Base-by-base conservation (phyloP, 2,329 filamentous ascomycete genomes). In the Aspergillus floridensis region DNA sequence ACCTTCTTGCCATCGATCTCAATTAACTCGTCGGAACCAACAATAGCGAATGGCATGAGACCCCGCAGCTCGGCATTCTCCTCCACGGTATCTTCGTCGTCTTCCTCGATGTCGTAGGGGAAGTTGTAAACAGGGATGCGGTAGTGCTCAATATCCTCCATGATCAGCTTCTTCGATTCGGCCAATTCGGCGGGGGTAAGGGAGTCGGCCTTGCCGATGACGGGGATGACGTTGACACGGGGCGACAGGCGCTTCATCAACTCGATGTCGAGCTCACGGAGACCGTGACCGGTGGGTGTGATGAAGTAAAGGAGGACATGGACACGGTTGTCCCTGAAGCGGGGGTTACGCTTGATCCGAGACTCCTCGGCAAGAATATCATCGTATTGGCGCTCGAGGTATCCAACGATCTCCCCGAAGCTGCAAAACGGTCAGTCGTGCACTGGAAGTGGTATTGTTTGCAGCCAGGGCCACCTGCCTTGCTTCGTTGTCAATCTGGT, bases 141-240 rank as follows among this genome's bases (percentile, higher is more conserved):
- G 84, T 99, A 99, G 81, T 99, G 95, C 81, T 99, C 95, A 70
- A 99, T 99, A 76, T 99, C 95, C 83, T 99, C 95, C 95, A 99
- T 99, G 74, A 99, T 93, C 63, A 99, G 86, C 85, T 98, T 99
- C 88, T 99, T 99, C 68, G 93, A 98, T 81, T 99, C 95, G 68
- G 95, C 95, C 65, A 99, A 85, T 82, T 99, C 95, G 68, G 91
- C 89, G 44, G 95, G 95, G 58, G 95, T 99, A 64, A 99, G 88
- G 22, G 95, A 96, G 78, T 99, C 95, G 75, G 95, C 95, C 79
- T 97, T 96, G 74, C 95, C 95, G 76, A 99, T 97, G 71, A 99
- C 95, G 65, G 95, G 95, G 68, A 99, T 99, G 69, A 99, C 95
- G 78, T 99, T 99, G 80, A 96, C 93, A 76, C 95, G 92, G 64